A percentile compares a stretch with the other conserved stretches of the same genome.
phyloP scores from a whole-genome alignment of 2,329 filamentous ascomycete genomes.

The Ceratocystis papillata region DNA sequence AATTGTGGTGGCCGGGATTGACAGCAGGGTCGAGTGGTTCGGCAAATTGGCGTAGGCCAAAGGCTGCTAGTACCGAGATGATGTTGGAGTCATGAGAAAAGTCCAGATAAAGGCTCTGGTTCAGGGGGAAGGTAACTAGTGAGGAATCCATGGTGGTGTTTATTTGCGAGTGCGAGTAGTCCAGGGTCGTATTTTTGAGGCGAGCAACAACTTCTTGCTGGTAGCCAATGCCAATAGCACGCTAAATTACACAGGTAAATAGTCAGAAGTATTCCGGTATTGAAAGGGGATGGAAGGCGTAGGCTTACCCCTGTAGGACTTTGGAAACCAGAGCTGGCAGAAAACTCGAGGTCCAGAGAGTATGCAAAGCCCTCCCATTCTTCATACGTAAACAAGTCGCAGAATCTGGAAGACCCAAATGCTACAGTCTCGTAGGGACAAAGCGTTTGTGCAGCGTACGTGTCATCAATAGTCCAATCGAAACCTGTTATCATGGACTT shows the following conservation, averaged over 20 bases:
- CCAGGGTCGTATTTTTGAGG: constrained; percentile 54
- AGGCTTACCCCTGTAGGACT: constrained; percentile 49
- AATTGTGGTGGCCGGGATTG: constrained; percentile 48
- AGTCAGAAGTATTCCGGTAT: constrained; percentile 27
- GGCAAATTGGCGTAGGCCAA: constrained; percentile 60
- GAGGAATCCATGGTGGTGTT: constrained; percentile 62
- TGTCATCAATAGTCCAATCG: constrained; percentile 54
- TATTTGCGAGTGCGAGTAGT: constrained; percentile 48
- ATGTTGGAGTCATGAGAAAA: constrained; percentile 72
- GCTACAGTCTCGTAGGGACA: constrained; percentile 72
- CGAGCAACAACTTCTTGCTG: constrained; percentile 63
- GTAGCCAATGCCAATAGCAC: constrained; percentile 62
- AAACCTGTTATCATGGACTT: constrained; percentile 44
- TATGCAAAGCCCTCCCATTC: constrained; percentile 68
- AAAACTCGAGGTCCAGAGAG: constrained; percentile 55
- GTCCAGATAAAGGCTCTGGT: constrained; percentile 65
- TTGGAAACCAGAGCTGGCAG: constrained; percentile 50
- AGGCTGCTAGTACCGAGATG: constrained; percentile 56
- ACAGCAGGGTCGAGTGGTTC: constrained; percentile 45
- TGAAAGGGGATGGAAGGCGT: neutral
- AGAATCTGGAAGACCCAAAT: constrained; percentile 64
- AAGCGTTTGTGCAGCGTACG: constrained; percentile 57
- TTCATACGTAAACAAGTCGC: constrained; percentile 60
- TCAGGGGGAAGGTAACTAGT: constrained; percentile 57
- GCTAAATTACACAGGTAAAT: constrained; percentile 29